Evolutionary conservation across 2,329 filamentous ascomycete genomes (phyloP).

Genomic region (Aspergillus sp.): DNA sequence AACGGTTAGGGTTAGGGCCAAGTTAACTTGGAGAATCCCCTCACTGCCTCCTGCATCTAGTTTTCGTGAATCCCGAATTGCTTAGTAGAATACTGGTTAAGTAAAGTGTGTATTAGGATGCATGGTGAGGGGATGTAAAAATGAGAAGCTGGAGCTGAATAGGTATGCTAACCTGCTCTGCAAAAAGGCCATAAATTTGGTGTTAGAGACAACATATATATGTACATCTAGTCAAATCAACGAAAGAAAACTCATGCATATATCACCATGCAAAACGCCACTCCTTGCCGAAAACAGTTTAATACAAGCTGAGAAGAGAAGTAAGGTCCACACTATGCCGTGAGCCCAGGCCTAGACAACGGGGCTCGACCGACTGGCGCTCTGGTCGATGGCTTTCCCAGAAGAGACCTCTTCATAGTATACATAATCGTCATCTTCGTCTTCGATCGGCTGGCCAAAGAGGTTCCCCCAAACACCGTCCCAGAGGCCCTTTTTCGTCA

Average conservation of each 20-base stretch:
- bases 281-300: conserved; percentile 12
- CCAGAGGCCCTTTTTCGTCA: conserved; percentile 93
- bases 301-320: conserved; percentile 17
- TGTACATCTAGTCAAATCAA: conserved; percentile 3
- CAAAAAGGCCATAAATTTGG: neutral
- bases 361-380: neutral
- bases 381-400: conserved; percentile 1
- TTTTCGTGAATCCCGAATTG: no score
- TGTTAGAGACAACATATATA: neutral
- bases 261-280: conserved; percentile 19
- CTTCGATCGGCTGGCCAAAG: conserved; percentile 58
- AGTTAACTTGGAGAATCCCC: no score
- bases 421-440: conserved; percentile 53
- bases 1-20: no score
- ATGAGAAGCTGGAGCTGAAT: no score
- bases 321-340: neutral
- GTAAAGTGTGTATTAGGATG: no score
- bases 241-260: neutral
- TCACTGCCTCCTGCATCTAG: no score
- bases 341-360: neutral
- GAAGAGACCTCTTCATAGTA: conserved; percentile 52
- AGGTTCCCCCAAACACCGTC: conserved; percentile 72
- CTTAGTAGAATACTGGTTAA: no score
- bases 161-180: no score
- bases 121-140: no score